These are phyloP conservation scores for Suillus brevipes DNA, from an alignment of 768 basidiomycete species.

Conservation along the genomic window DNA sequence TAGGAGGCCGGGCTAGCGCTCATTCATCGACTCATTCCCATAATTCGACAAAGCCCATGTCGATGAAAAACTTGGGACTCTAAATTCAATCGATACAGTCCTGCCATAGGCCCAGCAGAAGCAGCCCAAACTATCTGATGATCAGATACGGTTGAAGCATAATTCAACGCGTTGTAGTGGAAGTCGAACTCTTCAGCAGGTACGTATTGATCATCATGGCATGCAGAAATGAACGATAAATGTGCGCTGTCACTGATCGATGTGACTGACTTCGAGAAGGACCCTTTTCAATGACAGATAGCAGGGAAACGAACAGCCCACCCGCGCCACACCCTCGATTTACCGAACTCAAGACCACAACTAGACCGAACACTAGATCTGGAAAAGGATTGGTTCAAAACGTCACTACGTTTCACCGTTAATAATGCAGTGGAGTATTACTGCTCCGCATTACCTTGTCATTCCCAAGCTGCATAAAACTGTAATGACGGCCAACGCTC, in stretches of 20 bases:
- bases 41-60: not conserved
- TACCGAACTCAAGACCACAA: not conserved
- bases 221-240: not conserved
- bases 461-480: not conserved
- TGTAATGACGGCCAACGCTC: no score
- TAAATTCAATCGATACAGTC: no score
- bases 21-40: not conserved
- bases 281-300: not conserved
- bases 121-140: not conserved
- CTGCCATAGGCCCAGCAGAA: no score
- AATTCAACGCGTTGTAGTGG: not conserved
- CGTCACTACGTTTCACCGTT: no score
- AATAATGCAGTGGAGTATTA: no score
- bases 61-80: not conserved
- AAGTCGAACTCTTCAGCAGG: not conserved
- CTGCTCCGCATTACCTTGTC: not conserved
- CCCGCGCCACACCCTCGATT: not conserved
- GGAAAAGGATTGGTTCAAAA: not conserved
- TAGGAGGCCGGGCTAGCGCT: no score
- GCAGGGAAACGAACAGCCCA: not conserved
- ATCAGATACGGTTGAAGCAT: not conserved
- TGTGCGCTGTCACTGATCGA: not conserved
- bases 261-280: not conserved
- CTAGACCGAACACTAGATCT: no score
- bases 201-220: not conserved